Evolutionary conservation across 148 eudicot species (phyloP).

Genomic region (Vaccinium vitisidaea): DNA sequence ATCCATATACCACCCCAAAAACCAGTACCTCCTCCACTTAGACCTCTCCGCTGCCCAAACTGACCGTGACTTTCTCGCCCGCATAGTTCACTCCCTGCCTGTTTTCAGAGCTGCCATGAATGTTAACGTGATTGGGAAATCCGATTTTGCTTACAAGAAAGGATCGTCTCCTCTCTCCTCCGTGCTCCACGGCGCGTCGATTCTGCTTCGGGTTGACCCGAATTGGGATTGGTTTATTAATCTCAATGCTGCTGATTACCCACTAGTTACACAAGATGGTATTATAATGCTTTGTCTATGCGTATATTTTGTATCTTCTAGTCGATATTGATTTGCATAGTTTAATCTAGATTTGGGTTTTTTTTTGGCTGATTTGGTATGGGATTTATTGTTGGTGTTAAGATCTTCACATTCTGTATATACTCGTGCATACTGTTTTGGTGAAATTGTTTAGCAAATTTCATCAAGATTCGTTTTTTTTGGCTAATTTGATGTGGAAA

Average conservation of each 20-base stretch:
- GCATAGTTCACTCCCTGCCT: constrained; percentile 38
- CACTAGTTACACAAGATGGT: constrained; percentile 94
- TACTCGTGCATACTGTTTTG: background rate
- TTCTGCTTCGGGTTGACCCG: constrained; percentile 45
- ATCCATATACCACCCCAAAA: constrained; percentile 72
- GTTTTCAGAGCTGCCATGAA: constrained; percentile 64
- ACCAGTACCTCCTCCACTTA: constrained; percentile 67
- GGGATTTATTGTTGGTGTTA: too few species aligned
- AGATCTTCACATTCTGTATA: too few species aligned
- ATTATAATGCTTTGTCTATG: constrained; percentile 8
- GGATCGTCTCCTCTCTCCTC: constrained; percentile 63
- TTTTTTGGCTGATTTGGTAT: background rate
- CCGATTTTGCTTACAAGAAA: constrained; percentile 46
- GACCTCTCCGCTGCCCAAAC: constrained; percentile 53
- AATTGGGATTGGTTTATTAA: constrained; percentile 89
- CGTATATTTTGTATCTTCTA: background rate
- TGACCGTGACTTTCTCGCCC: constrained; percentile 54
- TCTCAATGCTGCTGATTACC: constrained; percentile 70
- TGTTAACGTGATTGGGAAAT: constrained; percentile 69
- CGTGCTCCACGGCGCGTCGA: constrained; percentile 63
- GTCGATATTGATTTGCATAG: background rate
- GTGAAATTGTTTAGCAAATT: background rate
- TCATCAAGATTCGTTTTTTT: too few species aligned
- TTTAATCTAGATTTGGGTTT: background rate
- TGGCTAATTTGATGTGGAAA: background rate